A percentile compares a stretch with the other conserved stretches of the same genome.
Conservation (phyloP, 1,139 yeast species). For the Pichiaceae sp. region DNA sequence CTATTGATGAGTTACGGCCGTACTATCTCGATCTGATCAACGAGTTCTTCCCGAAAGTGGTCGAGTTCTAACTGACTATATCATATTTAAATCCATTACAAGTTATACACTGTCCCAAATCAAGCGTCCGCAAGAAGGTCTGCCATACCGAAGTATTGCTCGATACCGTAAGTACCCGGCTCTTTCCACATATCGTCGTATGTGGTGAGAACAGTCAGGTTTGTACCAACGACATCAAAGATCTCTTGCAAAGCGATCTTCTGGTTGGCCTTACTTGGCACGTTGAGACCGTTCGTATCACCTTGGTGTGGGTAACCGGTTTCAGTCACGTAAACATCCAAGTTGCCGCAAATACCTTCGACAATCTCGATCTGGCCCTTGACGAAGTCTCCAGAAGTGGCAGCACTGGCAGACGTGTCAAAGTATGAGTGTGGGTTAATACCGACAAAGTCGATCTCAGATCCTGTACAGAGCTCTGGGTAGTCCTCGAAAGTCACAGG, state of each 20-base stretch:
- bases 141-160: conserved; percentile 75
- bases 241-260: conserved; percentile 55
- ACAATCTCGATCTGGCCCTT: conserved; percentile 50
- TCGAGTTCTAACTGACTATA: conserved; percentile 38
- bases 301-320: conserved; percentile 89
- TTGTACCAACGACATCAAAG: conserved; percentile 45
- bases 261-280: conserved; percentile 68
- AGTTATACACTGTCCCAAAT: not conserved
- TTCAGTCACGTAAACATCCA: conserved; percentile 56
- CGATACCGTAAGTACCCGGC: conserved; percentile 81
- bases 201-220: conserved; percentile 65
- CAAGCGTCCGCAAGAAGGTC: conserved; percentile 26
- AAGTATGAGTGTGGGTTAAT: conserved; percentile 85
- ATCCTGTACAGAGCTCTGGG: conserved; percentile 59
- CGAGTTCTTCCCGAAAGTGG: conserved; percentile 55
- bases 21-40: conserved; percentile 58
- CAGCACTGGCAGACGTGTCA: conserved; percentile 51
- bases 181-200: conserved; percentile 78
- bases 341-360: conserved; percentile 39
- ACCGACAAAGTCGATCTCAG: conserved; percentile 72
- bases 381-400: conserved; percentile 66
- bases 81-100: not conserved
- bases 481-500: conserved; percentile 60
- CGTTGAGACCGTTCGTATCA: conserved; percentile 57
- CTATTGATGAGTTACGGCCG: conserved; percentile 40